phyloP scores from a whole-genome alignment of 441 rosid species.

The Brassica balearica region DNA sequence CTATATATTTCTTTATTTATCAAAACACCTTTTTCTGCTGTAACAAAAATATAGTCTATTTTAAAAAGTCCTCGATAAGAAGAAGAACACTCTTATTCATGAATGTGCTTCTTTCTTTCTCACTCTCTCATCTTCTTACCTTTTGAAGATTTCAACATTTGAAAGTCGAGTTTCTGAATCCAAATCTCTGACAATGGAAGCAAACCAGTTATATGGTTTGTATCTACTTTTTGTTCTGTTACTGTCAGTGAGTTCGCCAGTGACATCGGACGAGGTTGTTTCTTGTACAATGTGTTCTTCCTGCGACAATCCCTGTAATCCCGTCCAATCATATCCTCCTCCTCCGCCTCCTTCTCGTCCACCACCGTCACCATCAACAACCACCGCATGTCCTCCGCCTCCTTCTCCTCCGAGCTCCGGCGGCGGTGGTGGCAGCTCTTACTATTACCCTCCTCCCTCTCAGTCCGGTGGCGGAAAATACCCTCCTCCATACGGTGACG shows the following conservation, averaged over 20 bases:
- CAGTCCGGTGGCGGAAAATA: conserved; percentile 54
- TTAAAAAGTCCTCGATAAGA: conserved; percentile 17
- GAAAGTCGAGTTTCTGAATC: neutral
- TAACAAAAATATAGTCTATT: neutral
- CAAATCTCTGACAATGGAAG: conserved; percentile 39
- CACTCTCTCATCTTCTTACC: neutral
- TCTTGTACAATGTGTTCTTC: conserved; percentile 92
- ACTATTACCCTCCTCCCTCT: conserved; percentile 63
- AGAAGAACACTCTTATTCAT: conserved; percentile 33
- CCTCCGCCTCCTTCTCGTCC: conserved; percentile 65
- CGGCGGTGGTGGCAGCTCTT: conserved; percentile 38
- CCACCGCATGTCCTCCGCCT: conserved; percentile 71
- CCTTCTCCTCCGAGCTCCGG: conserved; percentile 66
- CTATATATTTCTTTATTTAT: conserved; percentile 21
- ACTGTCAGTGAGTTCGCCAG: conserved; percentile 32
- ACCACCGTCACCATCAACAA: conserved; percentile 49
- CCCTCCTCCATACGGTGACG: conserved; percentile 69
- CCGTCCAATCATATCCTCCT: conserved; percentile 56
- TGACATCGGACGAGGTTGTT: conserved; percentile 64
- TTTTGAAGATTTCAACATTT: conserved; percentile 7
- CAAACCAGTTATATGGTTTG: conserved; percentile 15
- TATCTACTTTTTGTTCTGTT: conserved; percentile 21
- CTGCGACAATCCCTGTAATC: conserved; percentile 71
- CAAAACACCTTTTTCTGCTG: conserved; percentile 2
- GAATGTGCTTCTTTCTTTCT: conserved; percentile 19